A percentile compares a stretch with the other conserved stretches of the same genome.
Conservation (phyloP, 495 filamentous ascomycete genomes). For the Sporormia fimetaria region DNA sequence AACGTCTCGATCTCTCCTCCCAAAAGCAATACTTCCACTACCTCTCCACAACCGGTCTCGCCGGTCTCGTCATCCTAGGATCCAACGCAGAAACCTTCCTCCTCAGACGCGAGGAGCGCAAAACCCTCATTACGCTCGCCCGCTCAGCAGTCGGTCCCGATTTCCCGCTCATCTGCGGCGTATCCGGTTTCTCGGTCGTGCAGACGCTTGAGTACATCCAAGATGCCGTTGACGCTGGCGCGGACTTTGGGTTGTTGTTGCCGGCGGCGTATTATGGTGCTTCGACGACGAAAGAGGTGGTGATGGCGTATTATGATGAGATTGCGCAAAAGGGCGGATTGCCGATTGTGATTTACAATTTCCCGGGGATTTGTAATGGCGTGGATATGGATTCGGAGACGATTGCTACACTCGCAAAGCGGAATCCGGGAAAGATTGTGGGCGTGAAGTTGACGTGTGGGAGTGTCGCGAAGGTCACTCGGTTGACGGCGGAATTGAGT, state of each 20-base stretch:
- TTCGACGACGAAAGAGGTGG: slow-evolving; percentile 42
- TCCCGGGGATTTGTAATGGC: slow-evolving; percentile 59
- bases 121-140: slow-evolving; percentile 40
- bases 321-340: slow-evolving; percentile 42
- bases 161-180: slow-evolving; percentile 57
- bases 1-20: slow-evolving; percentile 40
- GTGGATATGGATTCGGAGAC: slow-evolving; percentile 55
- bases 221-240: slow-evolving; percentile 47
- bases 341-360: slow-evolving; percentile 58
- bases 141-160: slow-evolving; percentile 43
- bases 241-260: slow-evolving; percentile 50
- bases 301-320: slow-evolving; percentile 50
- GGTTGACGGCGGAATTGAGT: slow-evolving; percentile 44
- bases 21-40: slow-evolving; percentile 49
- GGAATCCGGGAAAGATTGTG: slow-evolving; percentile 41
- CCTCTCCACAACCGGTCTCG: slow-evolving; percentile 50
- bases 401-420: slow-evolving; percentile 42
- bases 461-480: slow-evolving; percentile 54
- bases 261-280: slow-evolving; percentile 14
- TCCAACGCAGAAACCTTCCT: slow-evolving; percentile 58
- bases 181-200: slow-evolving; percentile 47
- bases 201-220: slow-evolving; percentile 48
- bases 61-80: slow-evolving; percentile 53
- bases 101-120: slow-evolving; percentile 46
- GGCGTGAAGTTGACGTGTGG: slow-evolving; percentile 64